These are phyloP conservation scores for Cyberlindnera samutprakarnensis DNA, from an alignment of 805 yeast species.

Conservation along the genomic window DNA sequence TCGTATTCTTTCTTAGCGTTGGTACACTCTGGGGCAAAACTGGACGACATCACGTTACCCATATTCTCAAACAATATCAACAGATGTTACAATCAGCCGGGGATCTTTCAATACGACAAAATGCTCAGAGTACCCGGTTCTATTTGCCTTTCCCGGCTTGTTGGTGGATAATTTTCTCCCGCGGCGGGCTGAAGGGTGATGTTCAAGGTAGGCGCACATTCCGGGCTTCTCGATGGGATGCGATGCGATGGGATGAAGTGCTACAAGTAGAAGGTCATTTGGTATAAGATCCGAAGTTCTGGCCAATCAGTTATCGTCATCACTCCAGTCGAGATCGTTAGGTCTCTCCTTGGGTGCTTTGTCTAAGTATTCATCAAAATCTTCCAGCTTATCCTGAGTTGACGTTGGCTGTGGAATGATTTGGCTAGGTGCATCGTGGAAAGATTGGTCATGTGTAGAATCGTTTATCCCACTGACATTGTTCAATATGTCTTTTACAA, in stretches of 20 bases:
- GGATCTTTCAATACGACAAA: no score
- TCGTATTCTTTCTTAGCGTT: slow-evolving; percentile 80
- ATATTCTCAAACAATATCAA: slow-evolving; percentile 31
- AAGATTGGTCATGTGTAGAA: slow-evolving; percentile 7
- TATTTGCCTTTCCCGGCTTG: no score
- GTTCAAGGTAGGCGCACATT: no score
- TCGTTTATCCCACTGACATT: slow-evolving; percentile 22
- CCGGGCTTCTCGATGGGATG: no score
- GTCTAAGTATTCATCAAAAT: slow-evolving; percentile 20
- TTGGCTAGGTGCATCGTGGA: slow-evolving; percentile 7
- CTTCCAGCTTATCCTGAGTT: slow-evolving; percentile 7
- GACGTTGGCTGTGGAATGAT: slow-evolving; percentile 1
- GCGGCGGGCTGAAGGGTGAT: no score
- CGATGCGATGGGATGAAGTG: no score
- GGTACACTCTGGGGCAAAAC: slow-evolving; percentile 97
- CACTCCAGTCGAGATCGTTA: slow-evolving; percentile 16
- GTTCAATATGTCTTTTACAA: slow-evolving; percentile 18
- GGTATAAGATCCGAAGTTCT: no score
- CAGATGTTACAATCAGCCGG: no score
- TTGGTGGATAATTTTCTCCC: no score
- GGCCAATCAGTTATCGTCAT: no score
- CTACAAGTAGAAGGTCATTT: no score
- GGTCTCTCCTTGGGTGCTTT: slow-evolving; percentile 5
- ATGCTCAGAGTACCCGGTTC: no score
- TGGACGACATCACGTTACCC: slow-evolving; percentile 75